Evolutionary conservation across 1,284 basidiomycete species (phyloP), one percentile per base, ranked within the genome.

Genomic region (Boletus subluridellus): DNA sequence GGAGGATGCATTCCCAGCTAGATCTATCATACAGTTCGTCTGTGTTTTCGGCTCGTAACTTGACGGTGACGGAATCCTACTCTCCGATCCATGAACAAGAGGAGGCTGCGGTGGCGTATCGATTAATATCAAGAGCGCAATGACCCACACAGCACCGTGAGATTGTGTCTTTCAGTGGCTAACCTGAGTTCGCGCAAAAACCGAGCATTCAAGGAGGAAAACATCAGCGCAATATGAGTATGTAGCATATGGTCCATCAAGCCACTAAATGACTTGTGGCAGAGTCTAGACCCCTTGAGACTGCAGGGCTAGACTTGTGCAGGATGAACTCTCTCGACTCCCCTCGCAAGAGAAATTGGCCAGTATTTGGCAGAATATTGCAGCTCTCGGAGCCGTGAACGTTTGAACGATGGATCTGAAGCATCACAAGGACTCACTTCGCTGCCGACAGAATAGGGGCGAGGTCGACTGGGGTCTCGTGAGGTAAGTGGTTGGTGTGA

Each of bases 221-320:
- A 42, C 7, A 37, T 47, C 7, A 45, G 42, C 45, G 44, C 47
- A 45, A 44, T 35, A 47, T 60, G 60, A 57, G 57, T 12, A 14
- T 35, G 12, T 11, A 45, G 49, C 45, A 52, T 47, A 62, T 58
- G 48, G 39, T 15, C 12, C 60, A 71, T 68, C 67, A 69, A 69
- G 69, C 68, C 70, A 63, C 66, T 28, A 67, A 72, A 70, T 72
- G 59, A 72, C 51, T 48, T 54, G 60, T 59, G 57, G 57, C 51
- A 47, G 48, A 44, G 52, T n/a, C 68, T 52, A 58, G 69, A 45
- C 47, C 41, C 24, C 0, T 5, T 39, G 57, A 28, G 46, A 21
- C 3, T 38, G 32, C 35, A 50, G 50, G 42, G 34, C 28, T 35
- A 10, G 52, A 12, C 37, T 5, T 12, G 3, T 21, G 26, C 6